Base-by-base conservation (phyloP, 306 rosid species). In the Casuarina equisetifolia region DNA sequence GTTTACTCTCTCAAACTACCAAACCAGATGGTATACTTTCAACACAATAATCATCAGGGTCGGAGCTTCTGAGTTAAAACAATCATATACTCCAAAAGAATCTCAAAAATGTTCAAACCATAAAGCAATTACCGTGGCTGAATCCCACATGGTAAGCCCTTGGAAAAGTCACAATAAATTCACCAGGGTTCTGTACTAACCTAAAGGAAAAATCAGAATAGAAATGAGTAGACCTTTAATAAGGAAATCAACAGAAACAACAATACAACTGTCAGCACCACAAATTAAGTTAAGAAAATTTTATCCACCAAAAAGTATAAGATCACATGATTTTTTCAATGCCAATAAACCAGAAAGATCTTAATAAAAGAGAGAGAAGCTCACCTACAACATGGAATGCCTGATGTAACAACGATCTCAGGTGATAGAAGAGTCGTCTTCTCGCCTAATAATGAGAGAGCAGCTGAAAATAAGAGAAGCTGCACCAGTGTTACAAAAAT, bases 121-220 rank as follows among this genome's bases (percentile, higher is more conserved):
- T 74, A 83, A 82, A 89, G 80, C 52, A 84, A 85, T 92, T 95
- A 95, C 99, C 99, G 51, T 95, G 99, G 90, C 99, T 92, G 94
- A 95, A 95, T 90, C 99, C 99, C 45, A 95, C 97, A 86, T 95
- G 99, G 86, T 95, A 95, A 79, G 99, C 97, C 83, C 98, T 90
- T 79, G 99, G 99, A 88, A 95, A 95, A 79, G 99, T 95, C 83
- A 95, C 98, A 66, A 95, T 97, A 87, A 91, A 95, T 91, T 95
- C 99, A 66, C 98, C 99, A 85, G 99, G 97, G 70, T 95, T 91
- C 89, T 95, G 99, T 86, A 89, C 73, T 82, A 95, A 92, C 98
- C 99, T 95, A 89, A 75, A 80, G 77, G 70, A 86, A 88, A 79
- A 80, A 64, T 53, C 73, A 73, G 74, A 68, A 62, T 7, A 76